phyloP scores from a whole-genome alignment of 1,284 basidiomycete genomes.

The Pyrrhoderma noxium region DNA sequence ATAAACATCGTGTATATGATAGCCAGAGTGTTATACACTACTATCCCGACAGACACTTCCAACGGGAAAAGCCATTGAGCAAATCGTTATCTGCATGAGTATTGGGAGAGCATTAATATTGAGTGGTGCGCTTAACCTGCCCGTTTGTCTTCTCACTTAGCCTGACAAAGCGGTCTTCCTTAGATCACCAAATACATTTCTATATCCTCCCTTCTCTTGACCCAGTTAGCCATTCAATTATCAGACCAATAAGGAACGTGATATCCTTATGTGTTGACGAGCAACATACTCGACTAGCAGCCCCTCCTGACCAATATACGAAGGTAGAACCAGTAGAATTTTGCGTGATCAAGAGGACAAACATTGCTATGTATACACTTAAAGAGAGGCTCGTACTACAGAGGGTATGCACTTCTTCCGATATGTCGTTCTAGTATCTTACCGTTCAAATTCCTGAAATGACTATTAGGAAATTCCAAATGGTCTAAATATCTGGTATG shows the following conservation, averaged over 20 bases:
- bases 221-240: conserved; percentile 45
- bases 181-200: conserved; percentile 75
- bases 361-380: conserved; percentile 62
- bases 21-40: conserved; percentile 60
- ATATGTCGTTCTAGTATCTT: not conserved
- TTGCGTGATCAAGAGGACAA: conserved; percentile 67
- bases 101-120: conserved; percentile 65
- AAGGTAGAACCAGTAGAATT: conserved; percentile 61
- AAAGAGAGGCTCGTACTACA: conserved; percentile 52
- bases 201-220: conserved; percentile 76
- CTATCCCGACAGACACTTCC: conserved; percentile 61
- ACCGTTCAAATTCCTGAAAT: not conserved
- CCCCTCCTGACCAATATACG: conserved; percentile 35
- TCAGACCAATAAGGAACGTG: conserved; percentile 75
- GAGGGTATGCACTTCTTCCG: conserved; percentile 38
- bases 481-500: conserved; percentile 52
- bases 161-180: not conserved
- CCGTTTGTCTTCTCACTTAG: not conserved
- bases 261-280: conserved; percentile 77
- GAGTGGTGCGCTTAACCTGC: conserved; percentile 46
- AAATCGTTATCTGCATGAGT: conserved; percentile 71
- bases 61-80: conserved; percentile 59
- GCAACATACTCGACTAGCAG: conserved; percentile 53
- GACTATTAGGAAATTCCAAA: conserved; percentile 72
- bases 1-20: not conserved